These are phyloP conservation scores for Cardamine chenopodiifolia DNA, from an alignment of 345 rosid genomes.

Conservation along the genomic window DNA sequence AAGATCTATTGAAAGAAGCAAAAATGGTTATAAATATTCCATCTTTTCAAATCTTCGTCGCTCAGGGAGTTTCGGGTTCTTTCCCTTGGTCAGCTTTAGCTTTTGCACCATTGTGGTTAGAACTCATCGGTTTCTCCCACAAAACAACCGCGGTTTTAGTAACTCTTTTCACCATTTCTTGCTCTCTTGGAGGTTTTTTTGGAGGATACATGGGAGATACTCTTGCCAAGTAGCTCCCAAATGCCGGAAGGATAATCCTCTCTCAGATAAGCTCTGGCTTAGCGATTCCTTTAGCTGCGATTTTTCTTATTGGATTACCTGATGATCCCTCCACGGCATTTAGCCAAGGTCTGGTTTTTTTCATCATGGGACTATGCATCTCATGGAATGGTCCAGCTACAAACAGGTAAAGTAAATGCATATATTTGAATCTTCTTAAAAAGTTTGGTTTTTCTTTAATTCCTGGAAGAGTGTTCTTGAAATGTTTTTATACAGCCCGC, in stretches of 20 bases:
- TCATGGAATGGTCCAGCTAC: constrained; percentile 73
- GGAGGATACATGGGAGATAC: constrained; percentile 70
- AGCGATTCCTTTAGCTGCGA: constrained; percentile 63
- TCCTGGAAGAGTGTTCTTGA: background rate
- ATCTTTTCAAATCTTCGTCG: constrained; percentile 67
- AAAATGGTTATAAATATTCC: constrained; percentile 59
- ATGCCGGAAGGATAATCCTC: constrained; percentile 59
- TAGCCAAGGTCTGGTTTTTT: constrained; percentile 53
- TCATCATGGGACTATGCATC: constrained; percentile 58
- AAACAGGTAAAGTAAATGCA: constrained; percentile 47
- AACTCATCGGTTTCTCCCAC: constrained; percentile 70
- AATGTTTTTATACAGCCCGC: constrained; percentile 63
- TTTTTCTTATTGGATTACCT: constrained; percentile 60
- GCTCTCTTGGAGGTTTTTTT: constrained; percentile 52
- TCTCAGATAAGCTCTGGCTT: constrained; percentile 66
- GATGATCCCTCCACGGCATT: constrained; percentile 61
- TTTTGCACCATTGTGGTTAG: constrained; percentile 68
- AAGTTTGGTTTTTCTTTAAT: background rate
- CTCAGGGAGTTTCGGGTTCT: constrained; percentile 69
- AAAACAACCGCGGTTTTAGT: constrained; percentile 53
- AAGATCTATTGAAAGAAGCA: constrained; percentile 52
- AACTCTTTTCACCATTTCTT: constrained; percentile 46
- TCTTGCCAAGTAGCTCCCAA: constrained; percentile 53
- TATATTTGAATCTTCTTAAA: background rate
- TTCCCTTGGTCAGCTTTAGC: constrained; percentile 70